Conservation (phyloP, 2,329 filamentous ascomycete species). For the Chalaropsis ovoidea region DNA sequence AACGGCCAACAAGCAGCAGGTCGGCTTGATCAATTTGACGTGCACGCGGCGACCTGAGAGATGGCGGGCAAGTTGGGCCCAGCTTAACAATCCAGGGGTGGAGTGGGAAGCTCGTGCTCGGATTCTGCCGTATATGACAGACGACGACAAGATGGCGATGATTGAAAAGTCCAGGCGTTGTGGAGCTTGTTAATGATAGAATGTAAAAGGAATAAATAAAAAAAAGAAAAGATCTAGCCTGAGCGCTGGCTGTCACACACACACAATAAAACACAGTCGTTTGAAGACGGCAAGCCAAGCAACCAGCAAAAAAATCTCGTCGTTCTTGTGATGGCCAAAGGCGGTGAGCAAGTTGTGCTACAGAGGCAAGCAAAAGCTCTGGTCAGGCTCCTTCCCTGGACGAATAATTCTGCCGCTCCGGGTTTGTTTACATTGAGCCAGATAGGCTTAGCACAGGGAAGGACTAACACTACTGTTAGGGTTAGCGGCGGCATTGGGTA, state of each 20-base stretch:
- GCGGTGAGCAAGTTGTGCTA: neutral
- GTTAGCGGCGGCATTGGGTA: neutral
- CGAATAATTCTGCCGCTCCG: neutral
- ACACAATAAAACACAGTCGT: neutral
- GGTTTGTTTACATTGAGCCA: neutral
- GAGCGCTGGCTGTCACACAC: neutral
- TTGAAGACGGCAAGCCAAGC: neutral
- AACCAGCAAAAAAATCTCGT: neutral
- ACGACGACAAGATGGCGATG: slow-evolving; percentile 8
- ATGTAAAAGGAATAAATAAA: neutral
- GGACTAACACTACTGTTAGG: neutral
- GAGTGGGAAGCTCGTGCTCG: slow-evolving; percentile 2
- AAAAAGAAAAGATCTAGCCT: neutral
- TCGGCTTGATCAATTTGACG: neutral
- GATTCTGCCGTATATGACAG: slow-evolving; percentile 15
- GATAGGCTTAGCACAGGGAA: neutral
- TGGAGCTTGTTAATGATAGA: slow-evolving; percentile 8
- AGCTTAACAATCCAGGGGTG: neutral
- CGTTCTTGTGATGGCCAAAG: slow-evolving; percentile 9
- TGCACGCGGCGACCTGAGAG: neutral
- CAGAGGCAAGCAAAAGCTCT: neutral
- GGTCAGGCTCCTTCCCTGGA: neutral
- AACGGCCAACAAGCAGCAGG: neutral
- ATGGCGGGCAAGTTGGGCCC: neutral
- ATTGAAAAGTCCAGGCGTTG: neutral